Evolutionary conservation across 768 basidiomycete species (phyloP).

Genomic region (Suillus sp.): DNA sequence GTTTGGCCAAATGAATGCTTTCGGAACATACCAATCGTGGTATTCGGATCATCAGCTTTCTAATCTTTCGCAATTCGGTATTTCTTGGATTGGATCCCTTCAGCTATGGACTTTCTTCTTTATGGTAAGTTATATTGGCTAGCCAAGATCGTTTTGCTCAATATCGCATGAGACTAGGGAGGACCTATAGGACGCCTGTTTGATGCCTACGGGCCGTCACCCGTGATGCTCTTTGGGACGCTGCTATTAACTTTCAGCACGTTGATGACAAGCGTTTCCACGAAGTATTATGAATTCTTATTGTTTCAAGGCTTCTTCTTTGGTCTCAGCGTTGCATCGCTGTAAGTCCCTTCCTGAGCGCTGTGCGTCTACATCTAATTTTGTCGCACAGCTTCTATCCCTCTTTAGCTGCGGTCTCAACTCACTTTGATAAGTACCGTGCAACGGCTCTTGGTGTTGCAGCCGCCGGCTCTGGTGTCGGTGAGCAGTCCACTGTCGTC

Average conservation of each 20-base stretch:
- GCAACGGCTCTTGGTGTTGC: constrained; percentile 75
- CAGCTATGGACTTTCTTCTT: constrained; percentile 74
- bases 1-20: constrained; percentile 72
- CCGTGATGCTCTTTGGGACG: constrained; percentile 54
- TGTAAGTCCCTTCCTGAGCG: constrained; percentile 45
- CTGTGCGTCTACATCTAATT: constrained; percentile 12
- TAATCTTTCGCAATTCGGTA: constrained; percentile 50
- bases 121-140: constrained; percentile 45
- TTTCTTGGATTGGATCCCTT: constrained; percentile 72
- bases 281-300: constrained; percentile 60
- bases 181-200: constrained; percentile 61
- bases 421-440: constrained; percentile 63
- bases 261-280: constrained; percentile 62
- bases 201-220: constrained; percentile 59
- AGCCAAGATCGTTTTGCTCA: constrained; percentile 5
- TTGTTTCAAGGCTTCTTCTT: constrained; percentile 66
- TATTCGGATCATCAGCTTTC: constrained; percentile 62
- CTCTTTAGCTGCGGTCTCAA: constrained; percentile 63
- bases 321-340: constrained; percentile 62
- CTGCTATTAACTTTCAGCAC: constrained; percentile 50
- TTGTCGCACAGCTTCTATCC: constrained; percentile 63
- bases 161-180: constrained; percentile 43
- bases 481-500: constrained; percentile 33
- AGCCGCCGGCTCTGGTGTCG: constrained; percentile 67
- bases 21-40: constrained; percentile 73